A percentile compares a stretch with the other conserved stretches of the same genome.
Evolutionary conservation across 352 stramenopile species (phyloP).

Genomic region (Globisporangium iwayamae): DNA sequence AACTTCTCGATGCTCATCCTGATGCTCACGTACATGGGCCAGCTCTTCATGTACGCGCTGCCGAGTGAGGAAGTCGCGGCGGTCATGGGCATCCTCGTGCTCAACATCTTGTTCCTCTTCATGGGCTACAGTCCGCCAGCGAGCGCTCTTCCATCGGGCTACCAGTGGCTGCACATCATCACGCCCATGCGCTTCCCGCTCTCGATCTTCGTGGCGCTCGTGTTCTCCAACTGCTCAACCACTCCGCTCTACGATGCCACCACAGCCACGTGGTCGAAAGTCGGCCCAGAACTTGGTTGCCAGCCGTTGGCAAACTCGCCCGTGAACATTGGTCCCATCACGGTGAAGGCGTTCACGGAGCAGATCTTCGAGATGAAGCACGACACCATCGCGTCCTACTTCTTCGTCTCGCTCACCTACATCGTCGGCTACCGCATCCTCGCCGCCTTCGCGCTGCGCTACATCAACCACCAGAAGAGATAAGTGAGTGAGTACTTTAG

Average conservation of each 20-base stretch:
- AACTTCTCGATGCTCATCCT: constrained; percentile 51
- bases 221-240: too few relatives aligned
- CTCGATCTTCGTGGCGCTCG: too few relatives aligned
- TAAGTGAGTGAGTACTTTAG: too few relatives aligned
- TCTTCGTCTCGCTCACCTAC: neutral
- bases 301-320: too few relatives aligned
- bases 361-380: constrained; percentile 14
- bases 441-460: too few relatives aligned
- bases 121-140: constrained; percentile 15
- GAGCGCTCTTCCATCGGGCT: too few relatives aligned
- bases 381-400: neutral
- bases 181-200: too few relatives aligned
- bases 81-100: constrained; percentile 7
- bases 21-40: constrained; percentile 47
- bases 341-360: too few relatives aligned
- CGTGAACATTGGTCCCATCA: too few relatives aligned
- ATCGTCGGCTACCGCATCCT: neutral
- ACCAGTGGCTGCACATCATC: too few relatives aligned
- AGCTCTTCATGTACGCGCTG: constrained; percentile 55
- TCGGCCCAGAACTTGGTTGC: too few relatives aligned
- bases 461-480: too few relatives aligned
- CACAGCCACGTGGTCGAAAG: neutral
- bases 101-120: neutral
- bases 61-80: constrained; percentile 30
- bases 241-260: neutral